A percentile compares a stretch with the other conserved stretches of the same genome.
These are phyloP conservation scores for Rutstroemia sp. DNA, from an alignment of 2,329 filamentous ascomycete genomes.

Conservation along the genomic window DNA sequence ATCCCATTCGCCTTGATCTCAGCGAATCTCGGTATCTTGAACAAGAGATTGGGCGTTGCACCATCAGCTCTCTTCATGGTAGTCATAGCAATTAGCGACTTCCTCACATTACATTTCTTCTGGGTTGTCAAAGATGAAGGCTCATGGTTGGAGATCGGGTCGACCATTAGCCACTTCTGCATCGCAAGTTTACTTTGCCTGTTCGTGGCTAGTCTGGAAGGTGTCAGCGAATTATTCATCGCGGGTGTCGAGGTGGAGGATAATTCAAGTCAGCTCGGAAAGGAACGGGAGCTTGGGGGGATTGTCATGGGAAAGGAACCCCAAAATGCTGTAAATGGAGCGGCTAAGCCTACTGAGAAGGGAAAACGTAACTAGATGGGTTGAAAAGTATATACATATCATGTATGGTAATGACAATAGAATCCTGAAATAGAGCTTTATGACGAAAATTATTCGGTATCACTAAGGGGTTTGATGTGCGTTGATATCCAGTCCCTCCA, in stretches of 20 bases:
- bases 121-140: slow-evolving; percentile 96
- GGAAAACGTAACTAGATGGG: slow-evolving; percentile 6
- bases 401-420: slow-evolving; percentile 2
- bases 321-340: slow-evolving; percentile 3
- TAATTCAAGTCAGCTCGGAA: slow-evolving; percentile 17
- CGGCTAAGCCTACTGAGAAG: slow-evolving; percentile 8
- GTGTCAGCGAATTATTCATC: slow-evolving; percentile 76
- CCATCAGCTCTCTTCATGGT: slow-evolving; percentile 90
- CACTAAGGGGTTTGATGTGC: background rate
- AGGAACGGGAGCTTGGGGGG: slow-evolving; percentile 25
- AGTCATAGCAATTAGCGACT: slow-evolving; percentile 84
- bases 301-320: slow-evolving; percentile 15
- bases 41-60: slow-evolving; percentile 73
- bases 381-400: background rate
- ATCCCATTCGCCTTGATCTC: slow-evolving; percentile 90
- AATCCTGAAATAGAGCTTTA: background rate
- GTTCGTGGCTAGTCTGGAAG: slow-evolving; percentile 84
- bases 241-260: slow-evolving; percentile 64
- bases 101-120: slow-evolving; percentile 93
- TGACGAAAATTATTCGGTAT: background rate
- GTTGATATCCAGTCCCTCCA: background rate
- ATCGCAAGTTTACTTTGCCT: slow-evolving; percentile 86
- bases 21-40: slow-evolving; percentile 89
- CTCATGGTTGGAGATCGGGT: slow-evolving; percentile 95
- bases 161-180: slow-evolving; percentile 89